Base-by-base conservation (phyloP, 2,329 filamentous ascomycete species). In the Falciphora oryzae region DNA sequence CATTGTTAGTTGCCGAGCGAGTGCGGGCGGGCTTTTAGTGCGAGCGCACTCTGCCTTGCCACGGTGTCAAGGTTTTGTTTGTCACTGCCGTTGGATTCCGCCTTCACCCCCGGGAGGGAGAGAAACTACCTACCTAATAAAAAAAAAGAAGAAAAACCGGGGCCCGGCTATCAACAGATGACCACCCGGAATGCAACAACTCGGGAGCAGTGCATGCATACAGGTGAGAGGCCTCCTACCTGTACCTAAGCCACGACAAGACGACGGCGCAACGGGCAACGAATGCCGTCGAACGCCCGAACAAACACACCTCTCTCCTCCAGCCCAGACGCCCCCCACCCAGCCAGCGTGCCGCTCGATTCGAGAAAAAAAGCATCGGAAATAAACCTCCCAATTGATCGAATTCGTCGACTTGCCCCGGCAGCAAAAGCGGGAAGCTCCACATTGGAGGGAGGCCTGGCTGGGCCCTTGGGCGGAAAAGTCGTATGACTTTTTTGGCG, bases 291-390 rank as follows among this genome's bases (percentile, higher is more conserved):
- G 14, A 22, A 22, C 38, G 18, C 16, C 16, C 32, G 10, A 44
- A 44, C 18, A 22, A 22, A 44, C 38, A 44, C 14, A 44, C 32
- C 32, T 32, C 32, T 32, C 32, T 32, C 32, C 5, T 5, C 32
- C 32, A 18, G 6, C 13, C 16, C 32, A 35, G 32, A 35, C 32
- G 18, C 13, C 14, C 38, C 14, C 38, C 32, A 29, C 38, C 38
- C 38, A 44, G 8, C 38, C 13, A n/a, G 57, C 27, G 22, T 60
- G 58, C 58, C 58, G 58, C 58, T 60, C 58, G 58, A 60, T 60
- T 38, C 58, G 58, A 35, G 58, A 60, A 50, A 50, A 25, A 18
- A 44, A 44, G 38, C 3, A 44, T 32, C 58, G 58, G 58, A 31
- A 31, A 35, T 31, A 35, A 35, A 31, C 1, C 22, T 3, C 58